These are phyloP conservation scores for Sextonia rubra DNA, from an alignment of 164 flowering plant species.

Conservation along the genomic window DNA sequence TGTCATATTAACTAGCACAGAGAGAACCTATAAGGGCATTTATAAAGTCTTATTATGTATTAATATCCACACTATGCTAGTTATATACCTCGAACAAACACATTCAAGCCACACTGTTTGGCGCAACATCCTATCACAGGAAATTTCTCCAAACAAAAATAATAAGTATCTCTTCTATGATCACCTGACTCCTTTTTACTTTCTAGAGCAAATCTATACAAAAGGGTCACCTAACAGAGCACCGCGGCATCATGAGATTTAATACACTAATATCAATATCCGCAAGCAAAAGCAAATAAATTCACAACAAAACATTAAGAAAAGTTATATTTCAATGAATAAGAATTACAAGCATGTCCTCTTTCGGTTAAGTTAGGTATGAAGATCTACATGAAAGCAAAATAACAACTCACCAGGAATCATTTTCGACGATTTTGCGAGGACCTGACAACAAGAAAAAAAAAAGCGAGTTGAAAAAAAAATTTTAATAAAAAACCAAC, in stretches of 20 bases:
- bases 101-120: neutral
- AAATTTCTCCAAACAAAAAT: neutral
- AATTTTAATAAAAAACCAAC: neutral
- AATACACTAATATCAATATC: neutral
- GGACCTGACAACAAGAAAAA: conserved; percentile 51
- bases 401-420: conserved; percentile 62
- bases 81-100: neutral
- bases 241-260: neutral
- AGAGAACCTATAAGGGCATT: neutral
- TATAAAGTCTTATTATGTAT: neutral
- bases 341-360: neutral
- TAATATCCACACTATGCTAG: no score
- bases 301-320: neutral
- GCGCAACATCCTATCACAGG: no score
- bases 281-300: neutral
- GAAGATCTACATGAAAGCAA: neutral
- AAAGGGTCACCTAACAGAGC: neutral
- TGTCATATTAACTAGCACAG: neutral
- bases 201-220: neutral
- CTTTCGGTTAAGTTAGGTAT: neutral
- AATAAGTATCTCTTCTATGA: neutral
- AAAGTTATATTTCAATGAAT: neutral
- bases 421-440: conserved; percentile 99
- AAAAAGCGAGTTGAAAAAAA: neutral
- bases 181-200: neutral